Base-by-base conservation (phyloP, 2,329 filamentous ascomycete genomes). In the Bipolaris cookei region DNA sequence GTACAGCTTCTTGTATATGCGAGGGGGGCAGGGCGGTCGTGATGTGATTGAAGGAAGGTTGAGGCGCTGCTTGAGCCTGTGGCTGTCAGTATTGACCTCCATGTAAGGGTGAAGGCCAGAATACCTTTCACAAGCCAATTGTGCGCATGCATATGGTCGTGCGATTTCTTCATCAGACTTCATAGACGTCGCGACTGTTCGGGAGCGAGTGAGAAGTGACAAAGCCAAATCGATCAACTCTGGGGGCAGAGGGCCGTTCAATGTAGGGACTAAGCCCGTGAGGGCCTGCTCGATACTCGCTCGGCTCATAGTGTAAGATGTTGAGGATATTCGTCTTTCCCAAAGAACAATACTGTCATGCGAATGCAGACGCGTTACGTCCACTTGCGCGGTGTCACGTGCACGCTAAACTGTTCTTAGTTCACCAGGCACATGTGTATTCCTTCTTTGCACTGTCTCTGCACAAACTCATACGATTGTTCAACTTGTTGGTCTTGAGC, bases 101-200 rank as follows among this genome's bases (percentile, higher is more conserved):
- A 14, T 34, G 14, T 39, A 11, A 8, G 13, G 4, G 1, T 6
- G 4, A 10, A 16, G n/a, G 20, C 35, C 1, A 11, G n/a, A n/a
- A 5, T 78, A 91, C 90, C 91, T 86, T 67, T 94, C 91, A 72
- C 93, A 98, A 18, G 95, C 95, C 58, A 99, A 46, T 57, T 76
- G 73, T 8, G 73, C 72, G 53, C 74, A 76, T 48, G 73, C 72
- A 54, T 76, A 76, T 37, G 73, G 71, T 5, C 74, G 67, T 20
- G 68, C 74, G 18, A 76, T 76, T 58, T 76, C 74, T 45, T 76
- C 74, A 28, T 76, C 74, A 0, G 68, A 58, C 53, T 75, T 76
- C 38, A 76, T 58, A 3, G 70, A 75, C 85, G 76, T 97, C 8
- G 73, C 72, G 35, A 72, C 68, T 54, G 69, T 75, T n/a, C 70